These are phyloP conservation scores for Fagopyrum tataricum DNA, from an alignment of 148 eudicot species.

Conservation along the genomic window DNA sequence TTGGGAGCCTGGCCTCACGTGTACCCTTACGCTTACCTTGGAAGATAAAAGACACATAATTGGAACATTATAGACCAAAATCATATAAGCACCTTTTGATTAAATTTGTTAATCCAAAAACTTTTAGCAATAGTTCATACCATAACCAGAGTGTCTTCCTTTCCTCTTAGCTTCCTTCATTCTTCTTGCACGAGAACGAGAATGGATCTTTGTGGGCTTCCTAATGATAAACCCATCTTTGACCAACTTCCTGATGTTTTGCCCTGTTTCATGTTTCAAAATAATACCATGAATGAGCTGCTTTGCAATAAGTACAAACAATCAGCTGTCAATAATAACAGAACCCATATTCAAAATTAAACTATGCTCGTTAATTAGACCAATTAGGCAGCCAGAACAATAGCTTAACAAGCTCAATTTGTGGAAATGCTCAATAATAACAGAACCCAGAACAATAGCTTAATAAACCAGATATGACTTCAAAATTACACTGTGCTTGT, in stretches of 20 bases:
- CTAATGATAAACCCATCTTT: constrained; percentile 57
- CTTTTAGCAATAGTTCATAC: constrained; percentile 15
- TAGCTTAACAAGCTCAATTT: no score
- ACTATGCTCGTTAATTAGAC: not conserved
- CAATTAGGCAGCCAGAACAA: no score
- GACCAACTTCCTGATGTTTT: constrained; percentile 48
- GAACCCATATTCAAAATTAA: no score
- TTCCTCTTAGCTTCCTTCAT: constrained; percentile 57
- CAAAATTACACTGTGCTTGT: no score
- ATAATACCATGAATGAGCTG: not conserved
- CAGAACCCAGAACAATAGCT: no score
- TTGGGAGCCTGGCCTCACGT: constrained; percentile 53
- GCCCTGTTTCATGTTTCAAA: constrained; percentile 27
- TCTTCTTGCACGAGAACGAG: constrained; percentile 50
- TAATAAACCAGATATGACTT: no score
- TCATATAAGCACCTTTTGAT: not conserved
- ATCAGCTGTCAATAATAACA: no score
- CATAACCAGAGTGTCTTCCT: constrained; percentile 64
- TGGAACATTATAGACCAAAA: not conserved
- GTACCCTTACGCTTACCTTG: constrained; percentile 56
- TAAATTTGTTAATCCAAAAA: no score
- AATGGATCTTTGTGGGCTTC: constrained; percentile 54
- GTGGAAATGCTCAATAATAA: no score
- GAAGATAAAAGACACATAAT: not conserved
- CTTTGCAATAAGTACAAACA: not conserved